Conservation (phyloP, 2,329 filamentous ascomycete species). For the Xylaria hypoxylon region DNA sequence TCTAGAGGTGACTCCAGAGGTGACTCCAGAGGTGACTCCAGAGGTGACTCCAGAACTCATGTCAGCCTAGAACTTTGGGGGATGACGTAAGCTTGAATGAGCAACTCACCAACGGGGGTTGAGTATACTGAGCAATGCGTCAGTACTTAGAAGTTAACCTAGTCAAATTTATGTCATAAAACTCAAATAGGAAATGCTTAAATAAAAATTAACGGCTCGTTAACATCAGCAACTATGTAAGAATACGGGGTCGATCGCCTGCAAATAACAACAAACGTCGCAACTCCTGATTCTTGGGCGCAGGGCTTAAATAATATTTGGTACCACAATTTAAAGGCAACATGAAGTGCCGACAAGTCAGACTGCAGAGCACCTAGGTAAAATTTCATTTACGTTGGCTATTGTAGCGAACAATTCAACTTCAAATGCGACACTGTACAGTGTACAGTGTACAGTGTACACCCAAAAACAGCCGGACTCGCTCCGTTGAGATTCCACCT, state of each 20-base stretch:
- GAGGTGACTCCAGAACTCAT: background rate
- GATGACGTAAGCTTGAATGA: slow-evolving; percentile 25
- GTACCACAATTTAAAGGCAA: slow-evolving; percentile 11
- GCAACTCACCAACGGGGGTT: background rate
- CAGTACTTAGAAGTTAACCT: background rate
- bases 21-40: slow-evolving; percentile 7
- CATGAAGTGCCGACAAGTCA: background rate
- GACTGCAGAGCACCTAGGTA: slow-evolving; percentile 10
- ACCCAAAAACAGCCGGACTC: background rate
- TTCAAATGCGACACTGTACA: background rate
- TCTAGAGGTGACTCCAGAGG: background rate
- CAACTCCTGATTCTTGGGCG: slow-evolving; percentile 15
- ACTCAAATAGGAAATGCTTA: background rate
- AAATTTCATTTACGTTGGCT: slow-evolving; percentile 2
- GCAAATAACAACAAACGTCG: slow-evolving; percentile 6
- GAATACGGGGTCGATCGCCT: slow-evolving; percentile 1
- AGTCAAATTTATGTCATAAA: background rate
- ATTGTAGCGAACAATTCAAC: background rate
- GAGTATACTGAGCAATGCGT: too few relatives aligned
- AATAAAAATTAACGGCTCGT: background rate
- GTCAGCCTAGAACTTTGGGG: slow-evolving; percentile 11
- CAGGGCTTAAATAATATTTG: background rate
- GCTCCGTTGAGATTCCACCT: slow-evolving; percentile 7
- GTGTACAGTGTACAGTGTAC: background rate
- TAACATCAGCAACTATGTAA: background rate